These are phyloP conservation scores for Trichosanthes cucumerina DNA, from an alignment of 306 rosid genomes.

Conservation along the genomic window DNA sequence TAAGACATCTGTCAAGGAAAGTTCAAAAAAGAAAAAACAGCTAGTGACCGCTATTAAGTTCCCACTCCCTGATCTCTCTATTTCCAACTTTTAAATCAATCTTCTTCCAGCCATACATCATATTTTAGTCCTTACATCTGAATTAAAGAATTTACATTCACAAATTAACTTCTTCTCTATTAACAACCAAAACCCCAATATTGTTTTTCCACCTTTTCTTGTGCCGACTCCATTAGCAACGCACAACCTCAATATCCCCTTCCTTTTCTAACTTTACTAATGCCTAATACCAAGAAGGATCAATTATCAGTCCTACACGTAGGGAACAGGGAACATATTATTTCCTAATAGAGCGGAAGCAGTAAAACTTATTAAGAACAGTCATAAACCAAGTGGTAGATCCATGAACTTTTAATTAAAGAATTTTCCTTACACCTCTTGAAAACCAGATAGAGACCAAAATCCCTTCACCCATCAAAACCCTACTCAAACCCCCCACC, in stretches of 20 bases:
- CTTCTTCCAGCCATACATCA: not conserved
- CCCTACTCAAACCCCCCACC: slow-evolving; percentile 10
- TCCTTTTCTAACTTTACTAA: not conserved
- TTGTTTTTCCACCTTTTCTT: not conserved
- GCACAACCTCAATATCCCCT: not conserved
- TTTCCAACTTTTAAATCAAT: not conserved
- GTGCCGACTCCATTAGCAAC: not conserved
- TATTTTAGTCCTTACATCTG: not conserved
- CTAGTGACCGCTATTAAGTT: not conserved
- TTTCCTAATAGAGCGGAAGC: not conserved
- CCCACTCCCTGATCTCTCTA: not conserved
- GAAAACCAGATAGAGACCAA: not conserved
- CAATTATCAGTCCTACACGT: not conserved
- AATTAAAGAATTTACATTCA: not conserved
- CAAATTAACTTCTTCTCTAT: not conserved
- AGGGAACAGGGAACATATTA: not conserved
- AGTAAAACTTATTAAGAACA: not conserved
- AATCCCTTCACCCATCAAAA: not conserved
- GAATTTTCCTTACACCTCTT: not conserved
- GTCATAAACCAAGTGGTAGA: not conserved
- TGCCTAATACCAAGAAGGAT: not conserved
- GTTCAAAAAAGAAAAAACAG: not conserved
- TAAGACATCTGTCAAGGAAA: not conserved
- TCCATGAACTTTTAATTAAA: not conserved
- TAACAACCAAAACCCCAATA: not conserved